These are phyloP conservation scores for Aspergillus flavus DNA, from an alignment of 2,329 filamentous ascomycete species.

Conservation along the genomic window DNA sequence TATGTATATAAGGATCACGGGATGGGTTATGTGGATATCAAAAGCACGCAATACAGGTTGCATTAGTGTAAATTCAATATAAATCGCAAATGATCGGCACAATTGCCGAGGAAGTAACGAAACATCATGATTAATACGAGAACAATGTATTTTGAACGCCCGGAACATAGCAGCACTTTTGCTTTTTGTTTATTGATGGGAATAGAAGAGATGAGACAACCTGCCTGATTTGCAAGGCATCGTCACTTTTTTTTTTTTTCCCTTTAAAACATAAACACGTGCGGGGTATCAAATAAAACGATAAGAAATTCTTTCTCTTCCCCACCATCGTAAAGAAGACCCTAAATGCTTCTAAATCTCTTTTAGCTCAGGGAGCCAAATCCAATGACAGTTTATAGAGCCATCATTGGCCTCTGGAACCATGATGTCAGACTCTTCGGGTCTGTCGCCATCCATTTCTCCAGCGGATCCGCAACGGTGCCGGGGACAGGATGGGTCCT, in stretches of 20 bases:
- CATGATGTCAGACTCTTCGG: constrained; percentile 19
- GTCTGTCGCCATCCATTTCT: constrained; percentile 14
- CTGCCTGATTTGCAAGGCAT: neutral
- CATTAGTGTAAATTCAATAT: neutral
- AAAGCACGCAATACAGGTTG: neutral
- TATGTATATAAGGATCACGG: neutral
- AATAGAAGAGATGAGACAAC: too few species aligned
- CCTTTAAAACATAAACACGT: neutral
- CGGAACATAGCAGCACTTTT: too few species aligned
- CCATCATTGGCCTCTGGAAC: neutral
- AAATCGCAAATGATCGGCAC: neutral
- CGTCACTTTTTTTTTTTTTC: neutral
- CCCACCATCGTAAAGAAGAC: neutral
- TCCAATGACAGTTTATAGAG: neutral
- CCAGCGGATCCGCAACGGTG: constrained; percentile 15
- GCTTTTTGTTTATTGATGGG: too few species aligned
- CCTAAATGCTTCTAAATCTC: neutral
- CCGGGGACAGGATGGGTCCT: neutral
- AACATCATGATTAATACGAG: too few species aligned
- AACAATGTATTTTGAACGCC: too few species aligned
- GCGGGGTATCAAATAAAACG: neutral
- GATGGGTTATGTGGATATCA: constrained; percentile 1
- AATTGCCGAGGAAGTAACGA: neutral
- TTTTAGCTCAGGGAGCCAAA: neutral
- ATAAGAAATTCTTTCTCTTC: neutral